Percentiles rank a stretch among this genome's conserved stretches.
phyloP scores from a whole-genome alignment of 208 protist species.

The Trypanosoma platydactyli region DNA sequence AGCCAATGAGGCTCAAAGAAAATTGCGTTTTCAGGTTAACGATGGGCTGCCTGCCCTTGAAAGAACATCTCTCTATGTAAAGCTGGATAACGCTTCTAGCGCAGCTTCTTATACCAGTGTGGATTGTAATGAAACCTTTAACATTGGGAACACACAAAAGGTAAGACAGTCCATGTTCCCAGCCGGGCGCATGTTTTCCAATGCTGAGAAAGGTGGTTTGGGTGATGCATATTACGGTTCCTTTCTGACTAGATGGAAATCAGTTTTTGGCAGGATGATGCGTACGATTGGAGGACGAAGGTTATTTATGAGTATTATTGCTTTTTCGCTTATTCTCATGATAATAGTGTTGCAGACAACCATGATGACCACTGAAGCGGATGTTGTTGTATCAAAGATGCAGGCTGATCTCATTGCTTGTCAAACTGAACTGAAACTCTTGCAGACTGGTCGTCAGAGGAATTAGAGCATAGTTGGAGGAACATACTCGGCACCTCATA shows the following conservation, averaged over 20 bases:
- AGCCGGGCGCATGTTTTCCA: background rate
- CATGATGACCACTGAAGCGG: background rate
- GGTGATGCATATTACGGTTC: background rate
- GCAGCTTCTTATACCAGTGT: background rate
- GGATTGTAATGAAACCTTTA: background rate
- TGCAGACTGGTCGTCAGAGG: background rate
- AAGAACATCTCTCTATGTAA: background rate
- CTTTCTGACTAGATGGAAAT: background rate
- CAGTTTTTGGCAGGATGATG: background rate
- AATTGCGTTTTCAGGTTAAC: slow-evolving; percentile 3
- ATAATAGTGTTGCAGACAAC: background rate
- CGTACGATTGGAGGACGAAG: slow-evolving; percentile 4
- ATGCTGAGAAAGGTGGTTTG: slow-evolving; percentile 1
- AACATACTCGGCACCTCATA: background rate
- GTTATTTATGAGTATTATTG: background rate
- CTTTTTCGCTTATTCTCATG: slow-evolving; percentile 1
- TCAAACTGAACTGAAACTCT: background rate
- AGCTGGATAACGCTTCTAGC: background rate
- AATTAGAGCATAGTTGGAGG: background rate
- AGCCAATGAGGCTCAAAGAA: slow-evolving; percentile 10
- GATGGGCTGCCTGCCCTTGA: background rate
- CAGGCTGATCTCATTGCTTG: slow-evolving; percentile 16
- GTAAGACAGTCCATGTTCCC: background rate
- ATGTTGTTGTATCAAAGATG: slow-evolving; percentile 10
- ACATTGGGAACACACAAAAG: background rate